Evolutionary conservation across 192 early-diverging fungal genomes (phyloP), one percentile per base, ranked within the genome.

Genomic region (Backusella parvicylindrica): DNA sequence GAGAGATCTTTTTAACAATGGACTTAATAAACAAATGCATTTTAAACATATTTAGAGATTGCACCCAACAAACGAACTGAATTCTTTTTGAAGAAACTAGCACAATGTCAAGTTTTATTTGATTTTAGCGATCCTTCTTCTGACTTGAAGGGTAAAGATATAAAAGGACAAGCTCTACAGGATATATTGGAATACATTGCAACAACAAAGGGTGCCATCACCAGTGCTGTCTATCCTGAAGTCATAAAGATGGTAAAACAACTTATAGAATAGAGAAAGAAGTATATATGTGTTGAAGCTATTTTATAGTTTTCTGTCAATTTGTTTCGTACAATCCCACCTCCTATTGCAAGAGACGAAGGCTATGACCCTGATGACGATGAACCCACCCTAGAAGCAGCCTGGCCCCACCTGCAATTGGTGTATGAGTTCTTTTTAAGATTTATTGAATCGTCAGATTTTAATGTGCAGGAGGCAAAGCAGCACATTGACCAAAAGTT

Each of bases 351-450:
- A 76, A 95, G 95, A 26, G 91, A 88, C 49, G 98, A 98, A 71
- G 96, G 94, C 21, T 99, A 96, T 77, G 98, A 99, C 83, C 97
- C 98, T 9, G 98, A 99, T 77, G 98, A 99, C 73, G 98, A 99
- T 81, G 98, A 99, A 81, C 98, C 98, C 6, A 95, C 96, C 3
- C 84, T 99, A 64, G 98, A 99, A 81, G 83, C 92, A 43, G 95
- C 96, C 13, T 99, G 98, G 98, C 97, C 97, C 68, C 98, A 99
- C 84, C 82, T 99, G 53, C 96, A 95, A 77, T 91, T 98, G 53
- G 97, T 99, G 11, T 99, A 99, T 82, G 97, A 97, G 81, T 97
- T 99, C 79, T 98, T 99, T 79, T 85, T 99, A 70, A 89, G 97
- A 38, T 99, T 99, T 83, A 94, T 99, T 35, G 98, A 99, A 82